Evolutionary conservation across 176 grass and related monocot genomes (phyloP).

Genomic region (Rhynchospora pubera): DNA sequence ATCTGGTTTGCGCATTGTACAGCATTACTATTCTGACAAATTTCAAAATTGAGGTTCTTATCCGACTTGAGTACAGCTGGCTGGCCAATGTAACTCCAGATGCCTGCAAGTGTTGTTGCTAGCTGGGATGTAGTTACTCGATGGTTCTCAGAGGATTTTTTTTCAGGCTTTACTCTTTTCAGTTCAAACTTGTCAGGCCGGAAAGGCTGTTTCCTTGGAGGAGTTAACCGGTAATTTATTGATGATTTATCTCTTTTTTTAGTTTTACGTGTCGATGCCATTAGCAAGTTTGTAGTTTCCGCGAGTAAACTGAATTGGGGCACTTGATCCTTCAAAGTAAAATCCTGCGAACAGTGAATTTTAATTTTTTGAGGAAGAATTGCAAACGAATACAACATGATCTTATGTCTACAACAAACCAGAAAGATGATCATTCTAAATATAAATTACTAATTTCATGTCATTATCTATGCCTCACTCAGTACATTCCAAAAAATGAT

Average conservation of each 20-base stretch:
- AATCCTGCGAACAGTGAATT: constrained; percentile 3
- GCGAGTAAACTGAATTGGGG: not conserved
- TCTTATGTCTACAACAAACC: not conserved
- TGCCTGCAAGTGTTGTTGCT: constrained; percentile 37
- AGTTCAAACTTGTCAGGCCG: constrained; percentile 33
- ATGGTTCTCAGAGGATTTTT: constrained; percentile 23
- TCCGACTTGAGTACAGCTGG: constrained; percentile 31
- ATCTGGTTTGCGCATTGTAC: constrained; percentile 32
- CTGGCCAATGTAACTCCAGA: constrained; percentile 67
- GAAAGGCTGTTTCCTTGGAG: constrained; percentile 30
- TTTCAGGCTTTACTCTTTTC: constrained; percentile 32
- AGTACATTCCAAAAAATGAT: not conserved
- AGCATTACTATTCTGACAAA: constrained; percentile 30
- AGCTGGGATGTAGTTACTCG: constrained; percentile 59
- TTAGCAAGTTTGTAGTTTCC: constrained; percentile 1
- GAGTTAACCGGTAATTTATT: constrained; percentile 42
- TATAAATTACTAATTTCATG: not conserved
- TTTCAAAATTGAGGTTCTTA: constrained; percentile 26
- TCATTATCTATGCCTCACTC: not conserved
- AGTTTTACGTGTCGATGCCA: constrained; percentile 41
- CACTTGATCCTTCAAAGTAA: not conserved
- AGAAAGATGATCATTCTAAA: not conserved
- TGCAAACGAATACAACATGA: not conserved
- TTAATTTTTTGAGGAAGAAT: not conserved
- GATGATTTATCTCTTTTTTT: constrained; percentile 46